Conservation (phyloP, 2,329 filamentous ascomycete genomes). For the Stachybotrys chartarum region DNA sequence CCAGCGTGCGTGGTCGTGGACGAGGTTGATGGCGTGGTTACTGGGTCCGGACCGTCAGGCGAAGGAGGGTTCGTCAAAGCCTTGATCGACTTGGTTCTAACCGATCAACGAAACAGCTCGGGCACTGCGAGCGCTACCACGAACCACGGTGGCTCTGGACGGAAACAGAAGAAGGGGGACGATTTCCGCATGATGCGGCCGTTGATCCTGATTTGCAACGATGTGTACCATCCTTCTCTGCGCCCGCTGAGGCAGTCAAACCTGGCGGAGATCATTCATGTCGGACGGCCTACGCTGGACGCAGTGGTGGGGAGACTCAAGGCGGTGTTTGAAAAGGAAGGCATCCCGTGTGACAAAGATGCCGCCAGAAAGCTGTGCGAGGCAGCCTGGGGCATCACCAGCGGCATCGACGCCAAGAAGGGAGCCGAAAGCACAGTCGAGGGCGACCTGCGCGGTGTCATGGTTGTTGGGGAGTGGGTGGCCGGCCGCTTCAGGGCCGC, state of each 20-base stretch:
- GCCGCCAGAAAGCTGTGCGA: constrained; percentile 81
- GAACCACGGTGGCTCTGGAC: constrained; percentile 5
- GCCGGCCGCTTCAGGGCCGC: constrained; percentile 59
- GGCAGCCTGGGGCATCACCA: constrained; percentile 72
- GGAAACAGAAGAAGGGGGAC: constrained; percentile 69
- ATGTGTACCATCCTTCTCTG: constrained; percentile 87
- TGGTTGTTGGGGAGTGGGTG: constrained; percentile 86
- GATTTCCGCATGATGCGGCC: constrained; percentile 82
- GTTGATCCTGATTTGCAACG: constrained; percentile 92
- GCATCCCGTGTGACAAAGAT: constrained; percentile 80
- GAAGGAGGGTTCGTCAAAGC: constrained; percentile 96
- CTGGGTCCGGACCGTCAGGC: constrained; percentile 66
- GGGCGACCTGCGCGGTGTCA: constrained; percentile 71
- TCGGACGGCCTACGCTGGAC: constrained; percentile 81
- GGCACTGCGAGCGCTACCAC: constrained; percentile 12
- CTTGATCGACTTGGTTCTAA: constrained; percentile 78
- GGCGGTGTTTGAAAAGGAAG: constrained; percentile 79
- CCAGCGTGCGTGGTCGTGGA: constrained; percentile 93
- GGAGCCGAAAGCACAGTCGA: constrained; percentile 62
- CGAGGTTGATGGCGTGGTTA: constrained; percentile 90
- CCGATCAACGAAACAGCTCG: constrained; percentile 71
- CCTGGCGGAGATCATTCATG: constrained; percentile 83
- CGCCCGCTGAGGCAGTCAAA: constrained; percentile 78
- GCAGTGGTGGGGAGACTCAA: constrained; percentile 78
- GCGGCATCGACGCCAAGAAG: constrained; percentile 60